A percentile compares a stretch with the other conserved stretches of the same genome.
Conservation (phyloP, 1,284 basidiomycete species). For the Moesziomyces sp. region DNA sequence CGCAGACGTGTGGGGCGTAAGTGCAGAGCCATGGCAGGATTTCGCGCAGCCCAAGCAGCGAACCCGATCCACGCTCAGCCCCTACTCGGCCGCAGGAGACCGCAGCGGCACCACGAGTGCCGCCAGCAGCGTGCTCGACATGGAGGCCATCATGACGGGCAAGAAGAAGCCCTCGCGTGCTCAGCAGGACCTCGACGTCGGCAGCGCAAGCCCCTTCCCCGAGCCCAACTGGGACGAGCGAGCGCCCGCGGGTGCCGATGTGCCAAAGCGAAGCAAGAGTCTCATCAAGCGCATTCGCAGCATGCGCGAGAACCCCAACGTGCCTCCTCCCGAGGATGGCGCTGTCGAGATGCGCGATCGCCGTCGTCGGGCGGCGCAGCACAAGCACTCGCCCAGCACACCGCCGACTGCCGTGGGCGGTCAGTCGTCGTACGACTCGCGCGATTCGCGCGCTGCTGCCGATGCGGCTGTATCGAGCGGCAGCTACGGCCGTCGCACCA, state of each 20-base stretch:
- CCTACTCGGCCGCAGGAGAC: conserved; percentile 36
- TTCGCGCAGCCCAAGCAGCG: conserved; percentile 56
- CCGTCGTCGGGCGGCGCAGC: conserved; percentile 30
- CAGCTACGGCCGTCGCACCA: conserved; percentile 29
- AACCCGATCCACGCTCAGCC: conserved; percentile 39
- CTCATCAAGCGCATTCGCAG: conserved; percentile 60
- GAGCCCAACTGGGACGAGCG: conserved; percentile 50
- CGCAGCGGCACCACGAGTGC: conserved; percentile 50
- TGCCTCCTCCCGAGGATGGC: conserved; percentile 50
- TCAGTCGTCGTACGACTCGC: conserved; percentile 17
- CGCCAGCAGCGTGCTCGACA: conserved; percentile 59
- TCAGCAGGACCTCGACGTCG: conserved; percentile 27
- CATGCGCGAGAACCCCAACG: conserved; percentile 59
- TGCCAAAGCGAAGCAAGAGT: conserved; percentile 57
- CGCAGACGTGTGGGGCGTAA: conserved; percentile 64
- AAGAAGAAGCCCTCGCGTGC: conserved; percentile 35
- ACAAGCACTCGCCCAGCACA: conserved; percentile 53
- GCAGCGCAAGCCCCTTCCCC: conserved; percentile 56
- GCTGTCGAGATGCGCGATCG: conserved; percentile 41
- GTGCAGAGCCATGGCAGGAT: conserved; percentile 66
- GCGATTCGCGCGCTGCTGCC: conserved; percentile 37
- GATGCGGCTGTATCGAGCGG: conserved; percentile 17
- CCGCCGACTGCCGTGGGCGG: conserved; percentile 26
- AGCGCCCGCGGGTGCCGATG: conserved; percentile 8
- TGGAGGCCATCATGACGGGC: conserved; percentile 64